Evolutionary conservation across 2,329 filamentous ascomycete species (phyloP).

Genomic region (Diplodia corticola): DNA sequence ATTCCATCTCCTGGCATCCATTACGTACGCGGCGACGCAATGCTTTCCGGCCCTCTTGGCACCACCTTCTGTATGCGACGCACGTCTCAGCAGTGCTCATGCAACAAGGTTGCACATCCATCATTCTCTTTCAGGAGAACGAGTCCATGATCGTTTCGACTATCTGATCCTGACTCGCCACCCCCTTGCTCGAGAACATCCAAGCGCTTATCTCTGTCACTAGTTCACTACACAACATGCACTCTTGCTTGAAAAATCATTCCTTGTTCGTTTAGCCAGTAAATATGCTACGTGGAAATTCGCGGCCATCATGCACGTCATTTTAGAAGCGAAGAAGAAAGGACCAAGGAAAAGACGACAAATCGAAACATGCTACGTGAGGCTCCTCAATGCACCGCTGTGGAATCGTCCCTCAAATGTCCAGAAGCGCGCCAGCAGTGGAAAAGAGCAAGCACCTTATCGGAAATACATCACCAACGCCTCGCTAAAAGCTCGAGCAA

Average conservation of each 20-base stretch:
- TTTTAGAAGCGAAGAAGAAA: not conserved
- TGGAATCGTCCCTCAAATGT: not conserved
- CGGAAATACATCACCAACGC: constrained; percentile 2
- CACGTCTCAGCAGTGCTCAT: not conserved
- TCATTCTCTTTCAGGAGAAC: not conserved
- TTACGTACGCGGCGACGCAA: not conserved
- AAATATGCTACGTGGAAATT: not conserved
- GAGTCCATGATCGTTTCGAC: not conserved
- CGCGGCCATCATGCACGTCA: not conserved
- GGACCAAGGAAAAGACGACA: not conserved
- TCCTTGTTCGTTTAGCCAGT: not conserved
- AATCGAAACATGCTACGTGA: not conserved
- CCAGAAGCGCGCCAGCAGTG: not conserved
- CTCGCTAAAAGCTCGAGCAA: constrained; percentile 21
- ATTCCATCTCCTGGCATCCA: not conserved
- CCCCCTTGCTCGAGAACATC: not conserved
- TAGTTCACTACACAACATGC: not conserved
- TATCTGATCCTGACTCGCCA: not conserved
- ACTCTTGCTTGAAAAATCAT: not conserved
- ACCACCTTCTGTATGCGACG: not conserved
- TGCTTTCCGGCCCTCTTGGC: not conserved
- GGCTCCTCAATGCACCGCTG: not conserved
- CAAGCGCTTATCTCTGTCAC: not conserved
- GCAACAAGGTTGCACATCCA: not conserved
- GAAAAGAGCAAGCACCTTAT: not conserved